Conservation (phyloP, 768 basidiomycete genomes). For the Russula vinacea region DNA sequence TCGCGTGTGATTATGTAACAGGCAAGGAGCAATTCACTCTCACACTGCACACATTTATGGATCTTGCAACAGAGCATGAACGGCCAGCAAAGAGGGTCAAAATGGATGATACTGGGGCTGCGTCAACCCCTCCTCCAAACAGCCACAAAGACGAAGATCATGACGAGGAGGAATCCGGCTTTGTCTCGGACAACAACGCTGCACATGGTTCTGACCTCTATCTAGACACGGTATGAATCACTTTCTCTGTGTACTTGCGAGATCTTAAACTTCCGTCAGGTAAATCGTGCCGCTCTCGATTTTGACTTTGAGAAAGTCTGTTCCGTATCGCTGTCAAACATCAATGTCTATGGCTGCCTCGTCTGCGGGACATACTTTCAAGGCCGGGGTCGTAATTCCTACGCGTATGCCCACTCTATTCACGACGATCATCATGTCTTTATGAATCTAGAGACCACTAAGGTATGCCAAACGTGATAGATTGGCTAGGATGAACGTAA, state of each 20-base stretch:
- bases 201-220: conserved; percentile 76
- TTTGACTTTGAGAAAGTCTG: conserved; percentile 99
- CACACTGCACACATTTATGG: conserved; percentile 13
- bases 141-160: conserved; percentile 23
- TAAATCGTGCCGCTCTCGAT: conserved; percentile 86
- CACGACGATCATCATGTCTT: conserved; percentile 99
- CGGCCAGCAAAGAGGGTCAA: conserved; percentile 31
- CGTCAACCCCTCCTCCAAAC: neutral
- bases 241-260: conserved; percentile 23
- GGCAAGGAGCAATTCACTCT: neutral
- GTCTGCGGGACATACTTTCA: conserved; percentile 99
- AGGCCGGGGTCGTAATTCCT: conserved; percentile 88
- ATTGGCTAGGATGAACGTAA: conserved; percentile 9
- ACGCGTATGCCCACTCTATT: conserved; percentile 95
- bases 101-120: neutral
- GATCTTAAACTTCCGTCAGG: conserved; percentile 45
- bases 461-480: conserved; percentile 50
- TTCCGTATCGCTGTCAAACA: conserved; percentile 93
- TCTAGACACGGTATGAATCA: conserved; percentile 77
- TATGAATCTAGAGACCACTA: conserved; percentile 90
- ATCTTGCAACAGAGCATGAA: conserved; percentile 17
- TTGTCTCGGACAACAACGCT: conserved; percentile 35
- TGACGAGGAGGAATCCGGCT: conserved; percentile 34
- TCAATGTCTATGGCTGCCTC: conserved; percentile 96
- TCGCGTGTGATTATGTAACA: conserved; percentile 24